A percentile compares a stretch with the other conserved stretches of the same genome.
phyloP scores from a whole-genome alignment of 1,139 yeast genomes.

The Geotrichum candidum region DNA sequence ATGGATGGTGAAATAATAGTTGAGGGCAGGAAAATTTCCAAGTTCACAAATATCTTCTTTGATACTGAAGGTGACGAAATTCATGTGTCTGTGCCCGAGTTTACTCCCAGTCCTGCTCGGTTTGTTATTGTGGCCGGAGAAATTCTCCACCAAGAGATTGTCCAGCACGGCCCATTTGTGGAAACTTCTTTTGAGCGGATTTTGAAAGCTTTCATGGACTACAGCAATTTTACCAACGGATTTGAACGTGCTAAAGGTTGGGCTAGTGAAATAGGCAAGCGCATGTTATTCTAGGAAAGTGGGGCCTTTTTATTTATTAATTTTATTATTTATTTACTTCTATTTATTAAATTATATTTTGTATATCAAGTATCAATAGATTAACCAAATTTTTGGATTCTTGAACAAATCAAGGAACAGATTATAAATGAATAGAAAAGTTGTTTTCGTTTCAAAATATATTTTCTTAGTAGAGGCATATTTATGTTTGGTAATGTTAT shows the following conservation, averaged over 20 bases:
- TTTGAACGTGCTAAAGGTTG: conserved; percentile 66
- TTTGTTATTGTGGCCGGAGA: conserved; percentile 75
- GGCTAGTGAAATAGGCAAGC: conserved; percentile 55
- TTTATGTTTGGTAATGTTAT: too few relatives aligned
- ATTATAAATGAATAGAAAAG: too few relatives aligned
- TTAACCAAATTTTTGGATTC: too few relatives aligned
- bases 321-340: neutral
- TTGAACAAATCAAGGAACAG: too few relatives aligned
- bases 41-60: conserved; percentile 39
- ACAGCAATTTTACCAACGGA: conserved; percentile 62
- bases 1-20: conserved; percentile 56
- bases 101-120: conserved; percentile 35
- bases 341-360: neutral
- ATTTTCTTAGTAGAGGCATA: too few relatives aligned
- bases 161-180: conserved; percentile 88
- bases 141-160: conserved; percentile 65
- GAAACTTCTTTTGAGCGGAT: conserved; percentile 60
- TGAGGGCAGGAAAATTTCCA: conserved; percentile 34
- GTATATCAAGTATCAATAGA: too few relatives aligned
- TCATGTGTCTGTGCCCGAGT: conserved; percentile 26
- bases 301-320: conserved; percentile 17
- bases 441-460: too few relatives aligned
- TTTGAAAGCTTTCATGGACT: conserved; percentile 63
- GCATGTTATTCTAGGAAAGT: conserved; percentile 22
- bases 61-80: conserved; percentile 30